Evolutionary conservation across 306 rosid genomes (phyloP).

Genomic region (Fragaria iinumae): DNA sequence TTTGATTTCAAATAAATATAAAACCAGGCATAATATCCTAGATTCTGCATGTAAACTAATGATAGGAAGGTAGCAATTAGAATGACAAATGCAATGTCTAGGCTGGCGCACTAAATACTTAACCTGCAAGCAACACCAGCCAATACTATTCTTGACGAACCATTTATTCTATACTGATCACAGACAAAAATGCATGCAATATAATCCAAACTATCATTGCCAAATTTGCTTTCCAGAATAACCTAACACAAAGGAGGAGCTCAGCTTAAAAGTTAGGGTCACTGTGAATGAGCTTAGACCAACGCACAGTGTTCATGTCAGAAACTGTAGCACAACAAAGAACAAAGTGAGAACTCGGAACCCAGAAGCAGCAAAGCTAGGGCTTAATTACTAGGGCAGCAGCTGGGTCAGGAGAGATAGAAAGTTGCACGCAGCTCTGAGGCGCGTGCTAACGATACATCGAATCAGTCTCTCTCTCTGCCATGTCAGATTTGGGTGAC

Average conservation of each 20-base stretch:
- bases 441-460: conserved; percentile 10
- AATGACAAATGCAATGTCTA: not conserved
- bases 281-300: not conserved
- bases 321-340: conserved; percentile 6
- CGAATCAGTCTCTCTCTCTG: conserved; percentile 2
- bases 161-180: not conserved
- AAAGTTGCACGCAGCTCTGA: conserved; percentile 6
- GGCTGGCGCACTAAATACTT: conserved; percentile 16
- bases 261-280: not conserved
- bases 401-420: not conserved
- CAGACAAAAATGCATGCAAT: not conserved
- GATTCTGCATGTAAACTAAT: not conserved
- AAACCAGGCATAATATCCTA: not conserved
- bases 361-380: conserved; percentile 10
- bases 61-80: not conserved
- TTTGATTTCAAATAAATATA: not conserved
- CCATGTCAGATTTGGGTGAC: conserved; percentile 3
- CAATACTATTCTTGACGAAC: not conserved
- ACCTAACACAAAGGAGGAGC: not conserved
- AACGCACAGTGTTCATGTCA: not conserved
- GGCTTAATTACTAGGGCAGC: not conserved
- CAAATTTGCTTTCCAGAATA: not conserved
- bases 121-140: conserved; percentile 7
- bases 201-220: not conserved
- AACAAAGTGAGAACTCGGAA: not conserved